Percentiles rank a stretch among this genome's conserved stretches.
Conservation (phyloP, 2,329 filamentous ascomycete species). For the Ilyonectria mors-panacis region DNA sequence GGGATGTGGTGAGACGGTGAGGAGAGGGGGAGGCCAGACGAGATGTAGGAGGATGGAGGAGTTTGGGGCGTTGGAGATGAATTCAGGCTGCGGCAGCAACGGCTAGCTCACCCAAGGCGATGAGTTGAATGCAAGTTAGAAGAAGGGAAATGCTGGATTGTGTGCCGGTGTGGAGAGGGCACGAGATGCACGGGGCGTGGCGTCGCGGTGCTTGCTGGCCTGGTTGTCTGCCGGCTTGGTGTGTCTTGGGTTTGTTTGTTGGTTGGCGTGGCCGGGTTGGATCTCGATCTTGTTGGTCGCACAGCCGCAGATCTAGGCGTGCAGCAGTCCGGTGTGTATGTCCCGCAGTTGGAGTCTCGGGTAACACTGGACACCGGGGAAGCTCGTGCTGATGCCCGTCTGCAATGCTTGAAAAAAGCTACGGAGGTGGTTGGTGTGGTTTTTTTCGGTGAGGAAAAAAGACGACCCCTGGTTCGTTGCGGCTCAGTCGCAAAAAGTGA, state of each 20-base stretch:
- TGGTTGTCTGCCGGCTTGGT: constrained; percentile 1
- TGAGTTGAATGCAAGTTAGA: background rate
- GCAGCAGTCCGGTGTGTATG: constrained; percentile 1
- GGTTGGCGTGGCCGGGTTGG: background rate
- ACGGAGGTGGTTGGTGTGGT: constrained; percentile 1
- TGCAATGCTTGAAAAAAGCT: background rate
- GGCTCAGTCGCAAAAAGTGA: constrained; percentile 7
- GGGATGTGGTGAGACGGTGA: constrained; percentile 1
- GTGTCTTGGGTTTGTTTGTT: constrained; percentile 6
- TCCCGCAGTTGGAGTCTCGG: constrained; percentile 10
- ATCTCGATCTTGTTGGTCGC: constrained; percentile 13
- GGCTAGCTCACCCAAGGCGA: background rate
- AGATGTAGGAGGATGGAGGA: background rate
- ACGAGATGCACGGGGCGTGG: background rate
- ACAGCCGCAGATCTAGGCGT: constrained; percentile 10
- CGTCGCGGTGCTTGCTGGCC: background rate
- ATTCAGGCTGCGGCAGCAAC: background rate
- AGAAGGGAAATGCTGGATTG: background rate
- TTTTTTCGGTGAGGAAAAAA: constrained; percentile 5
- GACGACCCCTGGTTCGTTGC: background rate
- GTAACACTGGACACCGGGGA: constrained; percentile 10
- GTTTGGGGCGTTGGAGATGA: background rate
- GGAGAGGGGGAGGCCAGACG: background rate
- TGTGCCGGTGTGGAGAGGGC: background rate
- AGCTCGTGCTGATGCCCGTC: background rate